Percentiles rank a stretch among this genome's conserved stretches.
phyloP scores from a whole-genome alignment of 371 early-diverging fungal species.

The Mucor lusitanicus region DNA sequence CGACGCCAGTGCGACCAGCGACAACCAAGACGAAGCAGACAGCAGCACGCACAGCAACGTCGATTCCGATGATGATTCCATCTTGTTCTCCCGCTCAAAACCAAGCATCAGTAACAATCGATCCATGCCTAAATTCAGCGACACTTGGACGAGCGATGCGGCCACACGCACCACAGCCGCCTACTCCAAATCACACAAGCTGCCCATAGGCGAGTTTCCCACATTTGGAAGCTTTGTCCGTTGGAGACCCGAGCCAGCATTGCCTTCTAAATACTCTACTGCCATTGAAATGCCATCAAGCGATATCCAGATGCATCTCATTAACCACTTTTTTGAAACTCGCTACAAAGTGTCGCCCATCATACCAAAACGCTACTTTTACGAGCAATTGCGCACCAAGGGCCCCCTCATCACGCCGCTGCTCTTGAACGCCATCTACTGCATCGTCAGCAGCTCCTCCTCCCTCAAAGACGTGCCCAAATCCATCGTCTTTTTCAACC shows the following conservation, averaged over 20 bases:
- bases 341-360: conserved; percentile 13
- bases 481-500: conserved; percentile 32
- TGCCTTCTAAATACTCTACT: conserved; percentile 26
- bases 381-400: conserved; percentile 25
- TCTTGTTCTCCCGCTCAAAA: conserved; percentile 18
- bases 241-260: conserved; percentile 24
- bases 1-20: neutral
- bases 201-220: neutral
- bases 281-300: conserved; percentile 35
- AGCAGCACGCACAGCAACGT: neutral
- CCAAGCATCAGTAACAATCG: neutral
- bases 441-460: conserved; percentile 11
- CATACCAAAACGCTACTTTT: conserved; percentile 26
- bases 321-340: conserved; percentile 28
- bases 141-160: conserved; percentile 4
- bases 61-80: conserved; percentile 20
- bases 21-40: neutral
- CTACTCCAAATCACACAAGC: neutral
- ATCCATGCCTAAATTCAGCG: neutral
- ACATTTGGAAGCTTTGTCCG: conserved; percentile 17
- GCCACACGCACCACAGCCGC: neutral
- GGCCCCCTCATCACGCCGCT: conserved; percentile 35
- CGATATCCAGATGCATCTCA: conserved; percentile 29
- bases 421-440: conserved; percentile 36
- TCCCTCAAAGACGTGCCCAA: conserved; percentile 18